phyloP scores from a whole-genome alignment of 2,329 filamentous ascomycete genomes.

The Botrytis tulipae region DNA sequence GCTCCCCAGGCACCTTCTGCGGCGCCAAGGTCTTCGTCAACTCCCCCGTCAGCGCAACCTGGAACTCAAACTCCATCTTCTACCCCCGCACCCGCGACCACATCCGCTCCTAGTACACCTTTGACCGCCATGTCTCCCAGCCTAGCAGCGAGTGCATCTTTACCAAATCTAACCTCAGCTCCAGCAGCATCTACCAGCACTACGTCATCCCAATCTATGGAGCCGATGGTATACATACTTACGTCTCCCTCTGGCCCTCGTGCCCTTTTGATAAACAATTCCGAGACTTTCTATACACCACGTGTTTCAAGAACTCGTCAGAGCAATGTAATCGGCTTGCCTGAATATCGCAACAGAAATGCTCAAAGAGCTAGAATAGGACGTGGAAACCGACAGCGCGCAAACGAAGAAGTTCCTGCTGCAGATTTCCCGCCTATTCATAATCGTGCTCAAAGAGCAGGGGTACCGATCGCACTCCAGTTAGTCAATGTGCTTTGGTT shows the following conservation, averaged over 20 bases:
- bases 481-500: conserved; percentile 52
- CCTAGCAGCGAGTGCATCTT: conserved; percentile 15
- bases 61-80: conserved; percentile 20
- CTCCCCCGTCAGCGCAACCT: conserved; percentile 15
- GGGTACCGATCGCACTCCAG: conserved; percentile 12
- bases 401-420: conserved; percentile 22
- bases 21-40: conserved; percentile 28
- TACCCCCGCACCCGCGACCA: conserved; percentile 5
- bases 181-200: conserved; percentile 24
- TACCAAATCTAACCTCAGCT: conserved; percentile 1
- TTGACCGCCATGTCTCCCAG: not conserved
- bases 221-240: conserved; percentile 58
- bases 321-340: conserved; percentile 23
- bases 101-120: conserved; percentile 12
- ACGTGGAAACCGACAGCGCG: conserved; percentile 24
- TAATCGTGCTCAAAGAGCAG: conserved; percentile 15
- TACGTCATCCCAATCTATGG: conserved; percentile 30
- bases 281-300: conserved; percentile 53
- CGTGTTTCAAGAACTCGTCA: conserved; percentile 32
- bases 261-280: conserved; percentile 54
- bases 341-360: conserved; percentile 34
- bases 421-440: conserved; percentile 26
- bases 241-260: conserved; percentile 59
- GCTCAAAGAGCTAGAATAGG: conserved; percentile 25
- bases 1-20: conserved; percentile 23